phyloP scores from a whole-genome alignment of 352 stramenopile genomes.

The Phytophthora megakarya region DNA sequence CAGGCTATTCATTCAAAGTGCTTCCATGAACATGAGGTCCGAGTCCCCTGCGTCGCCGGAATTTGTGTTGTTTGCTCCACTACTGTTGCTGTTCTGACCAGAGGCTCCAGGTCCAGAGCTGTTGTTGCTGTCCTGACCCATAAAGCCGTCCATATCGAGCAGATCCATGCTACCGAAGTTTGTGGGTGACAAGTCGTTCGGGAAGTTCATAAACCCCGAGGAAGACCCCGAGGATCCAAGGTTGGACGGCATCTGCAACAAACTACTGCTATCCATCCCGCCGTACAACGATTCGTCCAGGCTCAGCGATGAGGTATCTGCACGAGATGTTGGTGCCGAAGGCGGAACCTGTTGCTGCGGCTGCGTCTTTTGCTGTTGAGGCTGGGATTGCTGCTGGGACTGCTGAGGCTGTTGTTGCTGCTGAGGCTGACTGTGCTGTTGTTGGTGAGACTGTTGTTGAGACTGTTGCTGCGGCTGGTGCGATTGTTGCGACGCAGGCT shows the following conservation, averaged over 20 bases:
- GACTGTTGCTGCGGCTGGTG: slow-evolving; percentile 29
- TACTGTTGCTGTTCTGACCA: slow-evolving; percentile 34
- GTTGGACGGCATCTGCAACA: slow-evolving; percentile 65
- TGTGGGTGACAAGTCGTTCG: slow-evolving; percentile 65
- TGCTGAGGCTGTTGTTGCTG: slow-evolving; percentile 29
- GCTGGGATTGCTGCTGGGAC: slow-evolving; percentile 14
- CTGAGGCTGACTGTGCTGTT: slow-evolving; percentile 24
- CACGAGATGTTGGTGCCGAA: slow-evolving; percentile 27
- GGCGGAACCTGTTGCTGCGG: slow-evolving; percentile 27
- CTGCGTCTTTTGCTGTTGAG: slow-evolving; percentile 31
- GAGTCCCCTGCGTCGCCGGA: slow-evolving; percentile 49
- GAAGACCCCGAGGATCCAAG: slow-evolving; percentile 39
- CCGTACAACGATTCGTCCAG: slow-evolving; percentile 68
- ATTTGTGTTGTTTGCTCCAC: slow-evolving; percentile 37
- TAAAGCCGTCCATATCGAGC: slow-evolving; percentile 75
- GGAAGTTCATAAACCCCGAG: slow-evolving; percentile 64
- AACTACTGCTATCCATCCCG: slow-evolving; percentile 54
- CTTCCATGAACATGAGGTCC: slow-evolving; percentile 82
- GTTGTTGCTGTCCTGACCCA: slow-evolving; percentile 36
- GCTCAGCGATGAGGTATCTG: slow-evolving; percentile 52
- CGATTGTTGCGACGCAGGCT: slow-evolving; percentile 29
- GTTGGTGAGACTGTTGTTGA: slow-evolving; percentile 21
- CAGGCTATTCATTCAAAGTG: slow-evolving; percentile 52
- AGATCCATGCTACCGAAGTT: slow-evolving; percentile 72
- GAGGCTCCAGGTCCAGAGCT: slow-evolving; percentile 23